phyloP scores from a whole-genome alignment of 306 rosid genomes.

The Cyamopsis tetragonoloba region DNA sequence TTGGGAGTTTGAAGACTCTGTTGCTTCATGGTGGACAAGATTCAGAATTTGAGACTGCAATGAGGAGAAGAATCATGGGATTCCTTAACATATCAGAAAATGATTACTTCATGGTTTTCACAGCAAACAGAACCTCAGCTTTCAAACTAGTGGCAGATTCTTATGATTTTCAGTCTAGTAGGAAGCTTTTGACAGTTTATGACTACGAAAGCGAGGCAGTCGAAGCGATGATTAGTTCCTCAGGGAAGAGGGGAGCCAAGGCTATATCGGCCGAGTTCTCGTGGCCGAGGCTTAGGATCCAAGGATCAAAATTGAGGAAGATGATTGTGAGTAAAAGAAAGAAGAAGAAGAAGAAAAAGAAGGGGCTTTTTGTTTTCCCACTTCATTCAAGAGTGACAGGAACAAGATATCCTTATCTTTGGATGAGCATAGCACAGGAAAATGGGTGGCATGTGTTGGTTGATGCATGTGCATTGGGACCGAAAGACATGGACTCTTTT shows the following conservation, averaged over 20 bases:
- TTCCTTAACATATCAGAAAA: conserved; percentile 63
- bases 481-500: conserved; percentile 87
- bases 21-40: conserved; percentile 70
- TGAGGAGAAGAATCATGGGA: conserved; percentile 63
- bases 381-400: conserved; percentile 87
- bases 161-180: conserved; percentile 56
- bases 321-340: conserved; percentile 58
- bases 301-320: conserved; percentile 58
- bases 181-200: conserved; percentile 75
- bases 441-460: conserved; percentile 84
- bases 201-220: conserved; percentile 89
- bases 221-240: conserved; percentile 53
- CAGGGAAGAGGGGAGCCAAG: conserved; percentile 73
- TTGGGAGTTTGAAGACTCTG: conserved; percentile 62
- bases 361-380: conserved; percentile 82
- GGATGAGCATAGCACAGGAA: conserved; percentile 89
- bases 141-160: conserved; percentile 80
- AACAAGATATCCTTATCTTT: conserved; percentile 77
- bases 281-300: conserved; percentile 86
- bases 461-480: conserved; percentile 89
- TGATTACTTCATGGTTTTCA: conserved; percentile 87
- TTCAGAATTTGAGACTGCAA: conserved; percentile 61
- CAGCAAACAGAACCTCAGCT: conserved; percentile 88
- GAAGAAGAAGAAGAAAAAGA: conserved; percentile 55
- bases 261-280: conserved; percentile 75